Evolutionary conservation across 192 early-diverging fungal species (phyloP), one percentile per base, ranked within the genome.

Genomic region (Coemansia sp.): DNA sequence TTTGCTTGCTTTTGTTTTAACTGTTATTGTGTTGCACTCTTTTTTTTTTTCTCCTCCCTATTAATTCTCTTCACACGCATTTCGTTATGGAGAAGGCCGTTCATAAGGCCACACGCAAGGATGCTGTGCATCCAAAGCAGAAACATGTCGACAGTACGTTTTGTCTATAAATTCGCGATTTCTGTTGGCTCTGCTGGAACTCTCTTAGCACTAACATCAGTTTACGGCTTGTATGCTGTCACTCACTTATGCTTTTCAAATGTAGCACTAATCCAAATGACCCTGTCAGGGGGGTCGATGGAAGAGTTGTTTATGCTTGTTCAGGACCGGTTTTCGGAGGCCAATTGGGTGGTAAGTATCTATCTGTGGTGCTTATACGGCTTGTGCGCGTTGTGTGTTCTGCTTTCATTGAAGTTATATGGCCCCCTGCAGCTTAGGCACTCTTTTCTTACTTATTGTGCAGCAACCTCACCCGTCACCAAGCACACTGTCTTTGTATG

Each of bases 61-160:
- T n/a, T 22, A 20, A 29, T 20, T 51, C 25, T 23, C 59, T 22
- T 30, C 21, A 51, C 60, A n/a, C 50, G n/a, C 11, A 9, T 27
- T 27, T 51, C 21, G n/a, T 36, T 14, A 84, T 85, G 80, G 84
- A 85, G 63, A 85, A 83, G 74, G 76, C 80, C 25, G 74, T 83
- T 11, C 68, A 76, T 66, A 85, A 85, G 71, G 84, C 84, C 52
- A 85, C 84, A 10, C 74, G 75, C 62, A 75, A 76, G 63, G 80
- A 85, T 64, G 65, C 68, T 17, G 80, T 82, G 58, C 76, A 80
- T 54, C 84, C 84, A 27, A 85, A 85, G 60, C 72, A 76, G 51
- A 85, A 85, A 42, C 84, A 85, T 71, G 84, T 85, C 63, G 78
- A 80, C 63, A 81, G 80, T 79, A 79, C 72, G 72, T 79, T 23